Base-by-base conservation (phyloP, 2,329 filamentous ascomycete genomes). In the Bertia moriformis region DNA sequence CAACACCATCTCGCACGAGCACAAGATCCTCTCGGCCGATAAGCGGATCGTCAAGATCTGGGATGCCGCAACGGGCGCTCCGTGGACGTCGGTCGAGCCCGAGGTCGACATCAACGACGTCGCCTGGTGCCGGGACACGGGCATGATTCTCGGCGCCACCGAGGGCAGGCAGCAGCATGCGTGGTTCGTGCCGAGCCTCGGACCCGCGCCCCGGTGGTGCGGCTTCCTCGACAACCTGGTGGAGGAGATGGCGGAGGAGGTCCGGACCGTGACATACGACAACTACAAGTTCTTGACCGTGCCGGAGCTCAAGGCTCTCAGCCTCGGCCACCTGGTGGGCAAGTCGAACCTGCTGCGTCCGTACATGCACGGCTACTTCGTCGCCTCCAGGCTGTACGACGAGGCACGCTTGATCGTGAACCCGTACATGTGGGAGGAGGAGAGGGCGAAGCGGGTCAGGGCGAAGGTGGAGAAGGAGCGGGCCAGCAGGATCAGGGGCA, bases 311-410 rank as follows among this genome's bases (percentile, higher is more conserved):
- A 83, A 83, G 49, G 75, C 80, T 24, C 72, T 98, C 47, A 93
- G 85, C 55, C 60, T 98, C 52, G 80, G 84, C 39, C 89, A 96
- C 55, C 68, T 98, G 37, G 72, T 98, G 41, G 89, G 89, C 46
- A 88, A 86, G 49, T 93, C 87, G 19, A 91, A 84, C 52, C 65
- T 96, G 15, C 66, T 98, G 30, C 73, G 89, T 35, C 91, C 91
- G 33, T 98, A 98, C 55, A 98, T 98, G 93, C 91, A 98, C 56
- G 93, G 91, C 49, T 96, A 91, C 68, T 98, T 98, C 62, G 88
- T 98, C 38, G 85, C 84, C 24, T 89, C 93, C 50, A 86, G 88
- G 52, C 63, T 98, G 18, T 96, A 98, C 57, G 93, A 98, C 54
- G 88, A 98, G 57, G 91, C 91, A 14, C 71, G 84, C 40, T 65